Percentiles rank a stretch among this genome's conserved stretches.
Conservation (phyloP, 75 land plant species). For the Picea glauca region DNA sequence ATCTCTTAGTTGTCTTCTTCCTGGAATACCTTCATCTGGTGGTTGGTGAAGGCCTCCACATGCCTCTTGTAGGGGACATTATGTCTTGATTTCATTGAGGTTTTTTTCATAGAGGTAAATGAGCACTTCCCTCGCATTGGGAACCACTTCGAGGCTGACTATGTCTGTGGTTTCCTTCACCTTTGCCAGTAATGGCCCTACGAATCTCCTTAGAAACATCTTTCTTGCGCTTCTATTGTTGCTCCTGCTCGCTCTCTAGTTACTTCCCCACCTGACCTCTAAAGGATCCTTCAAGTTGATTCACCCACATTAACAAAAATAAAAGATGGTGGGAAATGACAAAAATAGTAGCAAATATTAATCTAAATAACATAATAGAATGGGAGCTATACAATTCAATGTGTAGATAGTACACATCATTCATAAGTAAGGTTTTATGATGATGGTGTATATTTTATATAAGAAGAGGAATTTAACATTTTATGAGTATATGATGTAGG, state of each 20-base stretch:
- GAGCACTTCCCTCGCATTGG: constrained; percentile 89
- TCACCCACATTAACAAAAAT: no score
- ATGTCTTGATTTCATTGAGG: constrained; percentile 69
- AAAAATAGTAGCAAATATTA: no score
- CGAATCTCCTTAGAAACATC: constrained; percentile 17
- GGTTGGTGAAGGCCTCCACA: constrained; percentile 75
- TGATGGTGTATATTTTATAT: no score
- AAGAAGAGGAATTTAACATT: no score
- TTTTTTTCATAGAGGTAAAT: constrained; percentile 70
- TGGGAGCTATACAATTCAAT: no score
- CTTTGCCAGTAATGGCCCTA: constrained; percentile 52
- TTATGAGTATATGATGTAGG: no score
- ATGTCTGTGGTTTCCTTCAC: constrained; percentile 92
- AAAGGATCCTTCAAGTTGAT: no score
- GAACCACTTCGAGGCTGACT: constrained; percentile 83
- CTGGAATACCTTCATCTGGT: constrained; percentile 68
- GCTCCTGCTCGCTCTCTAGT: background rate
- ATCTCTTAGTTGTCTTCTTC: constrained; percentile 39
- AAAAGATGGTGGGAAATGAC: no score
- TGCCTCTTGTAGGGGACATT: constrained; percentile 79
- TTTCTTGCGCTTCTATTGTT: background rate
- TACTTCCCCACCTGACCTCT: no score
- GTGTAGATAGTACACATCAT: no score
- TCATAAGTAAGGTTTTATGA: no score
- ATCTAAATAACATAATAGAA: no score